A percentile compares a stretch with the other conserved stretches of the same genome.
Conservation (phyloP, 495 filamentous ascomycete species). For the Hyphodiscus hymeniophilus region DNA sequence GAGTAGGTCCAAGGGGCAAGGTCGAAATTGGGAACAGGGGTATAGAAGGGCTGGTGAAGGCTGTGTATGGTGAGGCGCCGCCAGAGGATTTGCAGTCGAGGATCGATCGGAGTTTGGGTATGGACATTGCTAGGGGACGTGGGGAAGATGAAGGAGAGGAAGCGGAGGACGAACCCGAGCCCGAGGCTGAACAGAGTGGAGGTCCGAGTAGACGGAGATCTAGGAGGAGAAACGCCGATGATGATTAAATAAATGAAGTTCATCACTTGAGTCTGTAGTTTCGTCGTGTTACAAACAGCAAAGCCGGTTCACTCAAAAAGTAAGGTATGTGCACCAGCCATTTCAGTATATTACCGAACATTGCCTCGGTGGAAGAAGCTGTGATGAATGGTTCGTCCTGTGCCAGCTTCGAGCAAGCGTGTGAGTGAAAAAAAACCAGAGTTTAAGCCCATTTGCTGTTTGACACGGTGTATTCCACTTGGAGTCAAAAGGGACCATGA, state of each 20-base stretch:
- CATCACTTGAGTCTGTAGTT: too few species aligned
- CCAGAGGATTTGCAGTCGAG: constrained; percentile 44
- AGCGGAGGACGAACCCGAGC: constrained; percentile 23
- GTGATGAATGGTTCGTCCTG: too few species aligned
- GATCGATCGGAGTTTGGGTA: constrained; percentile 44
- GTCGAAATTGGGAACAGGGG: constrained; percentile 70
- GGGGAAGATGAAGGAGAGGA: constrained; percentile 28
- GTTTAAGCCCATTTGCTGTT: too few species aligned
- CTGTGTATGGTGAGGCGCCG: constrained; percentile 41
- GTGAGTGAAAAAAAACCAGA: too few species aligned
- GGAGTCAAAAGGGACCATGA: too few species aligned
- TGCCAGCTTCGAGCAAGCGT: too few species aligned
- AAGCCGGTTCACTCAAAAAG: too few species aligned
- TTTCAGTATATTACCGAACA: too few species aligned
- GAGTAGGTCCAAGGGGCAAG: constrained; percentile 77
- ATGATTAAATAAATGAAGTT: constrained; percentile 16
- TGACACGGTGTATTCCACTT: too few species aligned
- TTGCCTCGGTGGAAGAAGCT: too few species aligned
- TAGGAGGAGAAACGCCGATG: constrained; percentile 10
- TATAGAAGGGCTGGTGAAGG: constrained; percentile 59
- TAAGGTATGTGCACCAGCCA: too few species aligned
- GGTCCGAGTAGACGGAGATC: constrained; percentile 7
- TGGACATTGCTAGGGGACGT: constrained; percentile 27
- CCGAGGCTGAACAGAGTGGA: constrained; percentile 9
- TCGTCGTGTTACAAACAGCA: too few species aligned